A percentile compares a stretch with the other conserved stretches of the same genome.
Conservation (phyloP, 1,284 basidiomycete genomes). For the Fomitopsis betulina region DNA sequence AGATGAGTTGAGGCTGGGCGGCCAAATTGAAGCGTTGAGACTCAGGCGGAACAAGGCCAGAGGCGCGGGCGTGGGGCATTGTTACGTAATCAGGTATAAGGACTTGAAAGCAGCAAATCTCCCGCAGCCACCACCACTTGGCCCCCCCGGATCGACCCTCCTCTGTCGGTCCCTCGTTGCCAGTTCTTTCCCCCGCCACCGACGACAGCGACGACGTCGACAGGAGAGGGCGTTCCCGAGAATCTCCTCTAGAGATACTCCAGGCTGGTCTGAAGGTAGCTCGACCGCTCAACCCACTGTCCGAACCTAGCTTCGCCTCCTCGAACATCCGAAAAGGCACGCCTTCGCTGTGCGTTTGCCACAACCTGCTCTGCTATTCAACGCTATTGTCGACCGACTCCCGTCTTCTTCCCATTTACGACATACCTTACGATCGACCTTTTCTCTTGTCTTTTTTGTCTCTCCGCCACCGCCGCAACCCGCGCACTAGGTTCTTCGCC, state of each 20-base stretch:
- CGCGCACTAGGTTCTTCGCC: slow-evolving; percentile 20
- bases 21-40: background rate
- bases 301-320: slow-evolving; percentile 33
- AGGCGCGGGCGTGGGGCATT: background rate
- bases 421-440: slow-evolving; percentile 45
- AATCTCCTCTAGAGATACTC: slow-evolving; percentile 26
- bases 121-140: slow-evolving; percentile 28
- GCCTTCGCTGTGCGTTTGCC: slow-evolving; percentile 88
- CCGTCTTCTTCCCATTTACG: slow-evolving; percentile 33
- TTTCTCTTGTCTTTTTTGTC: slow-evolving; percentile 24
- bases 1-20: background rate
- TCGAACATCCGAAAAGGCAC: slow-evolving; percentile 68
- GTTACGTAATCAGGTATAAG: slow-evolving; percentile 19
- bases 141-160: slow-evolving; percentile 38
- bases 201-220: slow-evolving; percentile 40
- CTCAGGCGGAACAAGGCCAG: background rate
- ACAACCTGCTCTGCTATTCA: slow-evolving; percentile 30
- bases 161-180: slow-evolving; percentile 35
- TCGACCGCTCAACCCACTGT: slow-evolving; percentile 18
- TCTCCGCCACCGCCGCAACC: slow-evolving; percentile 15
- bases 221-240: slow-evolving; percentile 28
- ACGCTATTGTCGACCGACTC: slow-evolving; percentile 29
- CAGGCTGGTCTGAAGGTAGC: slow-evolving; percentile 23
- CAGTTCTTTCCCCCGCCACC: slow-evolving; percentile 33
- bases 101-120: slow-evolving; percentile 12